Evolutionary conservation across 805 yeast species (phyloP).

Genomic region (Kregervanrija fluxuum): DNA sequence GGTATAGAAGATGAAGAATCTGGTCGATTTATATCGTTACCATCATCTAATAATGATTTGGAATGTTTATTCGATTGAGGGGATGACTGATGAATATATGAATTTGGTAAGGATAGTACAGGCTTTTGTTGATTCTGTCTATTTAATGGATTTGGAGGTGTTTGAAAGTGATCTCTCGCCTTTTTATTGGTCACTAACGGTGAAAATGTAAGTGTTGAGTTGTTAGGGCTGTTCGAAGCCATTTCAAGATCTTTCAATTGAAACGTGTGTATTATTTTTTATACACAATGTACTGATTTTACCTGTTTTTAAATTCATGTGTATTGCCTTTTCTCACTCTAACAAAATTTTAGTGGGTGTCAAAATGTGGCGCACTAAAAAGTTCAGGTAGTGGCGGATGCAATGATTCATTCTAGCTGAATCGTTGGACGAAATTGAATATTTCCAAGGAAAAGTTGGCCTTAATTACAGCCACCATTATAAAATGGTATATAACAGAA

Average conservation of each 20-base stretch:
- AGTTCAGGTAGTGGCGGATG: no score
- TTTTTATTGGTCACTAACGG: constrained; percentile 43
- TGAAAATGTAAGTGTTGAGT: constrained; percentile 67
- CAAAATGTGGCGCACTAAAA: no score
- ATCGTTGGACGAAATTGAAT: no score
- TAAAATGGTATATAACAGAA: no score
- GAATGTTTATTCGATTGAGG: constrained; percentile 3
- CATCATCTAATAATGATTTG: no score
- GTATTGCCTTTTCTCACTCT: no score
- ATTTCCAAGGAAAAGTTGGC: no score
- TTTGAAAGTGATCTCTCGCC: constrained; percentile 27
- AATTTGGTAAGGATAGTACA: constrained; percentile 5
- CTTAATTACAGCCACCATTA: no score
- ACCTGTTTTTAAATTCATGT: no score
- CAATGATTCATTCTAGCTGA: no score
- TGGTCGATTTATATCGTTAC: background rate
- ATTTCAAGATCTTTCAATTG: constrained; percentile 5
- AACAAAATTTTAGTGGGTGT: no score
- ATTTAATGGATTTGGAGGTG: constrained; percentile 25
- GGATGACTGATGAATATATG: constrained; percentile 11
- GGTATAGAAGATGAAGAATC: constrained; percentile 3
- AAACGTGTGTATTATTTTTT: background rate
- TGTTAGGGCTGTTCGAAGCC: constrained; percentile 43
- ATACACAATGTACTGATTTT: background rate
- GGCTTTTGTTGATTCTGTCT: constrained; percentile 9